Percentiles rank a stretch among this genome's conserved stretches.
Conservation (phyloP, 1,139 yeast genomes). For the Chernovozyma aurita region DNA sequence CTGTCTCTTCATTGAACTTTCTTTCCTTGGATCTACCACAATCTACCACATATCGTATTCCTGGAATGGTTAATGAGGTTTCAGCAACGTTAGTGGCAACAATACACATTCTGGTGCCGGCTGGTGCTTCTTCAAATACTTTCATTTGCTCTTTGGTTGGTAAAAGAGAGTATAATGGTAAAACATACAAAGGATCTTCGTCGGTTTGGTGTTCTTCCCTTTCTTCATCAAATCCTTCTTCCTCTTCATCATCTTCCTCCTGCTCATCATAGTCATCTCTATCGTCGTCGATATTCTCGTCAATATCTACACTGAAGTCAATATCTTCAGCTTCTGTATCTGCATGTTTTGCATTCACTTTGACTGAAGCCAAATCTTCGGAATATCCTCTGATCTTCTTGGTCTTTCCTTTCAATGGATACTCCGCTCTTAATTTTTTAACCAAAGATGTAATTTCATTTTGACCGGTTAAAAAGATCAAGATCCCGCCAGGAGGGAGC, state of each 20-base stretch:
- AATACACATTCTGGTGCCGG: constrained; percentile 80
- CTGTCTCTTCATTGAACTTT: constrained; percentile 74
- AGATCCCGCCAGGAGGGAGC: constrained; percentile 91
- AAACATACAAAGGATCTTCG: constrained; percentile 78
- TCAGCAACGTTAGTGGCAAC: constrained; percentile 98
- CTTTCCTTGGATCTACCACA: constrained; percentile 93
- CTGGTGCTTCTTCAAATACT: constrained; percentile 83
- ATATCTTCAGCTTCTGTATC: constrained; percentile 85
- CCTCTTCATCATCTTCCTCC: constrained; percentile 55
- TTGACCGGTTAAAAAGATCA: constrained; percentile 91
- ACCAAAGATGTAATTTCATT: constrained; percentile 82
- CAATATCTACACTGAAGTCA: constrained; percentile 62
- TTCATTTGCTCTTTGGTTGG: constrained; percentile 95
- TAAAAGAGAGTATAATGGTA: constrained; percentile 86
- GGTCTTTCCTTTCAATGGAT: constrained; percentile 48
- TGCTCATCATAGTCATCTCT: constrained; percentile 31
- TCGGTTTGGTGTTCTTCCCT: constrained; percentile 72
- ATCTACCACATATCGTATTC: constrained; percentile 91
- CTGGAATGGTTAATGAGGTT: constrained; percentile 94
- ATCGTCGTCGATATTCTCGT: constrained; percentile 22
- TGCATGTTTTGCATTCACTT: constrained; percentile 57
- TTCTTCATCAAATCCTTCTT: constrained; percentile 88
- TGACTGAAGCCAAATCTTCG: constrained; percentile 27
- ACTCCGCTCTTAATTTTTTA: constrained; percentile 59
- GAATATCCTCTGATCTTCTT: constrained; percentile 14